A percentile compares a stretch with the other conserved stretches of the same genome.
Conservation (phyloP, 345 rosid species). For the Pistacia integerrima region DNA sequence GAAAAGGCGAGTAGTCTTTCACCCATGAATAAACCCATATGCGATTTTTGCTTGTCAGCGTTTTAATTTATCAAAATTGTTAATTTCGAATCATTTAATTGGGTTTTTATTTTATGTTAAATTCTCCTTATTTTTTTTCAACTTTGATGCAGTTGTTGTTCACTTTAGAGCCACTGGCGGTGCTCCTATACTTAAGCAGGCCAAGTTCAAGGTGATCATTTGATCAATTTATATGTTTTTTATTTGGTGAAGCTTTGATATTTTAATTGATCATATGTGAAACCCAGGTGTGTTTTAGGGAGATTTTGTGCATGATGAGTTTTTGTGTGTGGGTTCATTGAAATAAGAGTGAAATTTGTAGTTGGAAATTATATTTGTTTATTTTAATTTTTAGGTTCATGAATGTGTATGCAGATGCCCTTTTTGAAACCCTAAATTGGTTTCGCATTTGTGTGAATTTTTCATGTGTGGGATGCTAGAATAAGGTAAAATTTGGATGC, state of each 20-base stretch:
- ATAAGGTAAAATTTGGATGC: background rate
- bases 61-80: background rate
- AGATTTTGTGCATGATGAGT: conserved; percentile 9
- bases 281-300: background rate
- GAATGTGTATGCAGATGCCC: background rate
- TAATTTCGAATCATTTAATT: background rate
- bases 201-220: conserved; percentile 75
- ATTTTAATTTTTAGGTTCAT: background rate
- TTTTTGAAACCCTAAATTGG: background rate
- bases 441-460: background rate
- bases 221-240: background rate
- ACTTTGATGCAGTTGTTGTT: conserved; percentile 51
- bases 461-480: background rate
- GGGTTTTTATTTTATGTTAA: conserved; percentile 5
- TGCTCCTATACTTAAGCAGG: conserved; percentile 74
- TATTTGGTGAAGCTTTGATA: background rate
- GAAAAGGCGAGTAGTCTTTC: conserved; percentile 39
- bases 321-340: conserved; percentile 4
- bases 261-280: background rate
- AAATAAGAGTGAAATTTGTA: background rate
- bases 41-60: background rate
- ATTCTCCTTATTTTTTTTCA: conserved; percentile 2
- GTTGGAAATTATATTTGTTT: background rate
- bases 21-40: background rate
- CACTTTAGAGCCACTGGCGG: conserved; percentile 65